phyloP scores from a whole-genome alignment of 805 yeast genomes.

The Saturnispora ahearnii region DNA sequence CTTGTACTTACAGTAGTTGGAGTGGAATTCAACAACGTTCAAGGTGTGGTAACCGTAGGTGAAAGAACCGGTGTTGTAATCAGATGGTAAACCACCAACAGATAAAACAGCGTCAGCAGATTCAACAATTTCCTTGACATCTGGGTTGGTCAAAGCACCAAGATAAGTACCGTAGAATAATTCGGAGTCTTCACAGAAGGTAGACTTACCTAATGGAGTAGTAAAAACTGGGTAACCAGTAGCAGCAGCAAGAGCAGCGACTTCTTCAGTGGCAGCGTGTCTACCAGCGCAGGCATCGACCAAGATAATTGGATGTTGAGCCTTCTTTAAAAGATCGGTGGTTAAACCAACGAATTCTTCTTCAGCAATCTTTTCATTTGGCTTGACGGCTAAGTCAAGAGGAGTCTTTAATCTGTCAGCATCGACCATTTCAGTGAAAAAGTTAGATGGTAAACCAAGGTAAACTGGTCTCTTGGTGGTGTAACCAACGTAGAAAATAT shows the following conservation, averaged over 20 bases:
- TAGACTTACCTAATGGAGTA: conserved; percentile 87
- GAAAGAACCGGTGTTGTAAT: conserved; percentile 86
- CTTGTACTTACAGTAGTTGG: conserved; percentile 62
- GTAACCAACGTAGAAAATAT: conserved; percentile 64
- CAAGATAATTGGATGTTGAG: conserved; percentile 64
- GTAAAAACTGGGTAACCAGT: conserved; percentile 77
- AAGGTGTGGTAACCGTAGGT: conserved; percentile 66
- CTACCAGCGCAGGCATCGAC: conserved; percentile 85
- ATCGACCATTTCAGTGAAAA: conserved; percentile 58
- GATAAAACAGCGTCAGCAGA: conserved; percentile 66
- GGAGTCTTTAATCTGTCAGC: conserved; percentile 44
- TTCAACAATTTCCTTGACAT: conserved; percentile 64
- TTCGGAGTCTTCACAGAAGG: conserved; percentile 61
- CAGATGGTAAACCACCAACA: conserved; percentile 76
- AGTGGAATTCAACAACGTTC: conserved; percentile 71
- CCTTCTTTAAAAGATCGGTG: conserved; percentile 41
- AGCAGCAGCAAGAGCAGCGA: conserved; percentile 47
- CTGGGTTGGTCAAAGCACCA: conserved; percentile 70
- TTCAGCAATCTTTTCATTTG: conserved; percentile 55
- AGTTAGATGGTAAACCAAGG: conserved; percentile 74
- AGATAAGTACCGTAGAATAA: conserved; percentile 81
- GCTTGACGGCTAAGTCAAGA: conserved; percentile 48
- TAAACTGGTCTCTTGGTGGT: conserved; percentile 73
- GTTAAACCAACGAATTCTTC: conserved; percentile 50
- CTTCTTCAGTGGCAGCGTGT: conserved; percentile 60